A percentile compares a stretch with the other conserved stretches of the same genome.
These are phyloP conservation scores for Blastobotrys robertii DNA, from an alignment of 805 yeast genomes.

Conservation along the genomic window DNA sequence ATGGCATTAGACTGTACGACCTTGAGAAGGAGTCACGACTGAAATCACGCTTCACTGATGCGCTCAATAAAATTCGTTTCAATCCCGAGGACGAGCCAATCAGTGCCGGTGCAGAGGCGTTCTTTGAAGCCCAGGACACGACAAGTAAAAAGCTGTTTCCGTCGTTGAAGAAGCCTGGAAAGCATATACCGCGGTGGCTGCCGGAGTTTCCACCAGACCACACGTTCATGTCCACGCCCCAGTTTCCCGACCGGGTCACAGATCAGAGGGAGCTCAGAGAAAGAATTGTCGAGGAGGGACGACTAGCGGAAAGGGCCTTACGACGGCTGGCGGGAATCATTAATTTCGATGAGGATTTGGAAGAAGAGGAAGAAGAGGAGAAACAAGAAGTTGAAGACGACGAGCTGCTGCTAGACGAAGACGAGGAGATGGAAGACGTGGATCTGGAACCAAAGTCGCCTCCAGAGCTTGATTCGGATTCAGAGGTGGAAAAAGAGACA, in stretches of 20 bases:
- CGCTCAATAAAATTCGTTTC: slow-evolving; percentile 20
- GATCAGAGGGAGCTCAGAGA: slow-evolving; percentile 67
- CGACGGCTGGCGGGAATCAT: slow-evolving; percentile 39
- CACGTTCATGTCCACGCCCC: slow-evolving; percentile 73
- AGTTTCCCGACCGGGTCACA: slow-evolving; percentile 47
- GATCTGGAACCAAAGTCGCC: background rate
- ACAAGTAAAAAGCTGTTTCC: slow-evolving; percentile 50
- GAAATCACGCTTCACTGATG: slow-evolving; percentile 17
- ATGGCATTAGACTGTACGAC: slow-evolving; percentile 23
- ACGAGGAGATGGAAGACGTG: slow-evolving; percentile 2
- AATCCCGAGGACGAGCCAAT: slow-evolving; percentile 26
- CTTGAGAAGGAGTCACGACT: slow-evolving; percentile 22
- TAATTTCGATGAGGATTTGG: slow-evolving; percentile 9
- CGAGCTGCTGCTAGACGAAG: slow-evolving; percentile 5
- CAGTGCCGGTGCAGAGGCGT: slow-evolving; percentile 37
- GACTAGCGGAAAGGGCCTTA: slow-evolving; percentile 70
- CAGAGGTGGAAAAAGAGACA: background rate
- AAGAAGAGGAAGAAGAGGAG: slow-evolving; percentile 9
- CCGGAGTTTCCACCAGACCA: slow-evolving; percentile 93
- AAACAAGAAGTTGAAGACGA: slow-evolving; percentile 3
- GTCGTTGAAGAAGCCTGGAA: slow-evolving; percentile 31
- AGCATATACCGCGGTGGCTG: slow-evolving; percentile 61
- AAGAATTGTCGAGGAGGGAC: slow-evolving; percentile 68
- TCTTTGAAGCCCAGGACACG: slow-evolving; percentile 43
- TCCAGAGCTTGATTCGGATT: background rate